Evolutionary conservation across 495 filamentous ascomycete genomes (phyloP), one percentile per base, ranked within the genome.

Genomic region (Penicillium atrosanguineum): DNA sequence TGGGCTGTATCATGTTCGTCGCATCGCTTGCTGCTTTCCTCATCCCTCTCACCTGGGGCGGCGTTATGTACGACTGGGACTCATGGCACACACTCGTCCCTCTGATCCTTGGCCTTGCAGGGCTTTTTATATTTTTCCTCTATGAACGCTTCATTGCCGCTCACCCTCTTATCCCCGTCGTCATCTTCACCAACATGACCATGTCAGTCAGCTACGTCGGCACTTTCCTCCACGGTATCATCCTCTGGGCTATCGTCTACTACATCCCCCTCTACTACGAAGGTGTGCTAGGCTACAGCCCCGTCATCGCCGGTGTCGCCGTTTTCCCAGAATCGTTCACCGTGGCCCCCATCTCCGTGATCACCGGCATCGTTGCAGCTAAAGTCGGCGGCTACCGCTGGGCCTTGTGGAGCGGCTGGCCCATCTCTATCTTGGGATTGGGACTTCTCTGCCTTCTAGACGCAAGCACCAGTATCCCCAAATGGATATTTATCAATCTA

Each of bases 21-120:
- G 69, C 64, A 15, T 66, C 72, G 0, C 61, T 69, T 0, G 68
- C 76, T 7, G 56, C 69, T 0, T 68, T 86, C 42, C 60, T 87
- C 21, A 71, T 84, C n/a, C 72, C 73, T 0, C 34, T 86, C 1
- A 74, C 75, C 0, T 85, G 78, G 77, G 83, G 73, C 3, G 83
- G 82, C 4, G 61, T 70, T 0, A 61, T 71, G 50, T 82, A 78
- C 52, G 34, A 67, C 1, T 87, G 84, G 83, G 51, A 50, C 8
- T 65, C 61, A 6, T 79, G 69, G 64, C 74, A 71, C 28, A 78
- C 76, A 0, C 61, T 85, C 14, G 65, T 79, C 0, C 79, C 65
- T 8, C 53, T 69, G 1, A 9, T 66, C 1, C 31, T 69, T 1
- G 65, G 65, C 0, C n/a, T 46, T 2, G 55, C 29, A 4, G 59